Evolutionary conservation across 169 alveolate species (phyloP).

Genomic region (Eimeria praecox): DNA sequence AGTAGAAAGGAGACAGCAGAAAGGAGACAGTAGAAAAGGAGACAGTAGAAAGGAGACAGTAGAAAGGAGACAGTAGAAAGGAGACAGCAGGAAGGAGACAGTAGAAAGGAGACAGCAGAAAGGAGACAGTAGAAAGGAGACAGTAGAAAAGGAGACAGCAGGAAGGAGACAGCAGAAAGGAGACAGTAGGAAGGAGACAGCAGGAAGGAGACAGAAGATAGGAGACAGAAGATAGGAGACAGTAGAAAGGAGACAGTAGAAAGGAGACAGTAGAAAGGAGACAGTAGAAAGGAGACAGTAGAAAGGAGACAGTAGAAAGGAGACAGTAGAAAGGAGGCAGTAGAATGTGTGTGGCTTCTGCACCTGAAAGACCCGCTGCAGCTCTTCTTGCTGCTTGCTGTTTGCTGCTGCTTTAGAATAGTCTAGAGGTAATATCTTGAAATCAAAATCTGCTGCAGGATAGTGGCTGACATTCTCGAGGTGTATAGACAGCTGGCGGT

Average conservation of each 20-base stretch:
- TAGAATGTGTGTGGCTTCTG: background rate
- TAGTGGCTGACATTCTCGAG: constrained; percentile 52
- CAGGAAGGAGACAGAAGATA: too few relatives aligned
- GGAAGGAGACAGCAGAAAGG: too few relatives aligned
- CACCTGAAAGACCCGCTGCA: background rate
- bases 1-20: background rate
- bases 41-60: too few relatives aligned
- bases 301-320: background rate
- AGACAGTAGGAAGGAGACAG: too few relatives aligned
- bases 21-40: background rate
- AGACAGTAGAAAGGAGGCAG: background rate
- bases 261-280: too few relatives aligned
- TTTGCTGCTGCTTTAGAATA: background rate
- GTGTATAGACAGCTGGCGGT: constrained; percentile 30
- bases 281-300: background rate
- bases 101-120: too few relatives aligned
- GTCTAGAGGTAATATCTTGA: constrained; percentile 5
- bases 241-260: too few relatives aligned
- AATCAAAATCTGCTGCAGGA: constrained; percentile 33
- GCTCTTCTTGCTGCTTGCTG: background rate
- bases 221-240: too few relatives aligned
- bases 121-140: too few relatives aligned
- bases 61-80: too few relatives aligned
- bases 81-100: too few relatives aligned
- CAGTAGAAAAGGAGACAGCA: too few relatives aligned